These are phyloP conservation scores for Erodium maritimum DNA, from an alignment of 345 rosid genomes.

Conservation along the genomic window DNA sequence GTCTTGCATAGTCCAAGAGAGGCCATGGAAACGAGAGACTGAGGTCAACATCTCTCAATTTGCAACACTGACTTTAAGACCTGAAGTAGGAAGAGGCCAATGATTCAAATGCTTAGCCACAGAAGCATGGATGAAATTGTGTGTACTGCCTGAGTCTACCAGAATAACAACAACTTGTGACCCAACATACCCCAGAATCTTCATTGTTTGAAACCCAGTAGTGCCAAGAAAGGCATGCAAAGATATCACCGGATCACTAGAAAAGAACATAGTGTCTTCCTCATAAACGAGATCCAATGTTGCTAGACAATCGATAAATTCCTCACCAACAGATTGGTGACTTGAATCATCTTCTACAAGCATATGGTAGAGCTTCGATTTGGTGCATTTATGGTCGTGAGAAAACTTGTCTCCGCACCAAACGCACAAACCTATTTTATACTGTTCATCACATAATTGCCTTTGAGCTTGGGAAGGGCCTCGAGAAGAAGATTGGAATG, in stretches of 20 bases:
- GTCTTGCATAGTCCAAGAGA: conserved; percentile 2
- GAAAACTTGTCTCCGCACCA: not conserved
- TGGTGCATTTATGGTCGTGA: not conserved
- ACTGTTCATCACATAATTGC: no score
- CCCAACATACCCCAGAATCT: not conserved
- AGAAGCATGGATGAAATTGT: not conserved
- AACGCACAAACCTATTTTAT: conserved; percentile 1
- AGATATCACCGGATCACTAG: not conserved
- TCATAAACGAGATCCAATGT: not conserved
- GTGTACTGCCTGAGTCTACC: not conserved
- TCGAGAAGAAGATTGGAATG: no score
- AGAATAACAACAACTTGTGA: not conserved
- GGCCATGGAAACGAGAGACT: not conserved
- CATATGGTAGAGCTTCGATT: no score
- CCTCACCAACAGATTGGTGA: not conserved
- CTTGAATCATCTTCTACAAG: no score
- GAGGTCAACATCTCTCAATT: not conserved
- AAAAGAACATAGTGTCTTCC: not conserved
- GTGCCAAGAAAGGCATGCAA: not conserved
- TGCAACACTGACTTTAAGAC: not conserved
- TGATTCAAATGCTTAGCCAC: not conserved
- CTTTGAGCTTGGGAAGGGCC: no score
- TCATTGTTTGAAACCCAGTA: not conserved
- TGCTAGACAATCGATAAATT: no score
- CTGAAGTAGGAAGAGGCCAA: no score